A percentile compares a stretch with the other conserved stretches of the same genome.
These are phyloP conservation scores for Aphanomyces invadans DNA, from an alignment of 352 stramenopile species.

Conservation along the genomic window DNA sequence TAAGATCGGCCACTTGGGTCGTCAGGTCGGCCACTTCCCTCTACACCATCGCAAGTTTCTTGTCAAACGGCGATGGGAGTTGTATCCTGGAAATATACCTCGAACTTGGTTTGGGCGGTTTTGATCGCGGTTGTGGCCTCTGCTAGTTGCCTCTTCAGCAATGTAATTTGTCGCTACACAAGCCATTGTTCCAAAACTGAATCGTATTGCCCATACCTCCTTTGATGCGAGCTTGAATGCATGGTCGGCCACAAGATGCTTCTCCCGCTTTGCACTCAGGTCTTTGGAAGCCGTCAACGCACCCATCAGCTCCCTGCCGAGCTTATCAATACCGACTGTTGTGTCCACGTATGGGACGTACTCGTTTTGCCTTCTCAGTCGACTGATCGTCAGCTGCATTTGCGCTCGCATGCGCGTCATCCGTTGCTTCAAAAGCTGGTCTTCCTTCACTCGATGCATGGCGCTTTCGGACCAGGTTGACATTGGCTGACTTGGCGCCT, in stretches of 20 bases:
- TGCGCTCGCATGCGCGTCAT: slow-evolving; percentile 10
- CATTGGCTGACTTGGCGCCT: background rate
- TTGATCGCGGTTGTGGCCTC: background rate
- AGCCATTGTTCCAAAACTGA: slow-evolving; percentile 10
- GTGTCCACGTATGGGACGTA: background rate
- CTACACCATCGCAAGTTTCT: too few relatives aligned
- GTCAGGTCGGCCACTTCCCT: background rate
- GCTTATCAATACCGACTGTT: background rate
- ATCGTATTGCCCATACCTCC: too few relatives aligned
- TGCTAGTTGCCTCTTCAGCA: slow-evolving; percentile 23
- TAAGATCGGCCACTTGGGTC: slow-evolving; percentile 8
- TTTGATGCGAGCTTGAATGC: slow-evolving; percentile 3
- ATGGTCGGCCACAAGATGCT: background rate
- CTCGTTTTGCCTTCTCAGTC: slow-evolving; percentile 7
- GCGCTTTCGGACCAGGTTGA: background rate
- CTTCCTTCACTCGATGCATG: background rate
- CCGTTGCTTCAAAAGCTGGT: background rate
- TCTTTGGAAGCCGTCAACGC: background rate
- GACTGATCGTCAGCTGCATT: slow-evolving; percentile 7
- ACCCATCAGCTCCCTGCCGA: background rate
- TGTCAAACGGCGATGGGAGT: too few relatives aligned
- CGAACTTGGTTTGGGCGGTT: background rate
- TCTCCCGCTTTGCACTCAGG: background rate
- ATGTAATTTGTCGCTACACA: slow-evolving; percentile 17
- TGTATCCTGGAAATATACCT: too few relatives aligned